Base-by-base conservation (phyloP, 441 rosid species). In the Euphorbia corollata region DNA sequence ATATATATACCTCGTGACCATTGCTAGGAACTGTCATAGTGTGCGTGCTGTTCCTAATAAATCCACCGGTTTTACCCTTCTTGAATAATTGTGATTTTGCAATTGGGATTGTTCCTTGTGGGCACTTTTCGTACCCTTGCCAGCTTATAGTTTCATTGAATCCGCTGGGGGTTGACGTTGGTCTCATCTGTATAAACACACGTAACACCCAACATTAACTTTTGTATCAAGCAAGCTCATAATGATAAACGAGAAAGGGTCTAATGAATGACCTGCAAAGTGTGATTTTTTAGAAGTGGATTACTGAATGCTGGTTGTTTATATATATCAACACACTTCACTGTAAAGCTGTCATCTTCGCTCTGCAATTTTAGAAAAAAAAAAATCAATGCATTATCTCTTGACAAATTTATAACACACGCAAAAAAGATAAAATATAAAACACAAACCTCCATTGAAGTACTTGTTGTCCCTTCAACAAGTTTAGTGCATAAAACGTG, bases 51-150 rank as follows among this genome's bases (percentile, higher is more conserved):
- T 56, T 56, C 32, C n/a, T 12, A n/a, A 30, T 8, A 20, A 30
- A 6, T 64, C 45, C 30, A 9, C 10, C 19, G 3, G 13, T n/a
- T 45, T 24, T 24, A 24, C 3, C 18, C 8, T 24, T 0, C 12
- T 41, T 4, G 22, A 22, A 23, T 0, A 56, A 22, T 4, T 2
- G 16, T 48, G 68, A 11, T 55, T 75, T 75, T 56, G 11, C 0
- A 13, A 80, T 70, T 6, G 81, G 81, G 18, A 75, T 58, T 5
- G 82, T 78, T 71, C 80, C 79, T 56, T 69, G 36, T 7, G 82
- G 82, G 63, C 82, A 81, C 39, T 70, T 34, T 16, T 41, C 77
- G 13, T 68, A 32, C 57, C 32, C 65, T 24, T 56, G 24, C 59
- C 59, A 9, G n/a, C 16, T 22, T 23, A 20, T 12, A 56, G 8